Percentiles rank a stretch among this genome's conserved stretches.
These are phyloP conservation scores for Fusarium beomiforme DNA, from an alignment of 2,329 filamentous ascomycete genomes.

Conservation along the genomic window DNA sequence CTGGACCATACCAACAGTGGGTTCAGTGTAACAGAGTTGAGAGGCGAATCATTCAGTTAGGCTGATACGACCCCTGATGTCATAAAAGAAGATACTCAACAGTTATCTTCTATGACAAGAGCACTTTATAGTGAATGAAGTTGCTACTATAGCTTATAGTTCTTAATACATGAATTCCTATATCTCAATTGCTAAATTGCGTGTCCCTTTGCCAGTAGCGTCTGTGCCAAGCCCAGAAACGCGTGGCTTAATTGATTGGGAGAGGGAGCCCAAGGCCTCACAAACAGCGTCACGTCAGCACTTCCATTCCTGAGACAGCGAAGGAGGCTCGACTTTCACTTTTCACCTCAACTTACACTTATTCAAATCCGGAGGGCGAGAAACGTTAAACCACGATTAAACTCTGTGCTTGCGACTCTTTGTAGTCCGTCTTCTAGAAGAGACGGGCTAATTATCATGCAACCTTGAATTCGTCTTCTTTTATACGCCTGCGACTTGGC, in stretches of 20 bases:
- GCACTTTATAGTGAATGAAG: neutral
- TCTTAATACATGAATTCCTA: neutral
- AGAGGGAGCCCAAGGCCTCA: slow-evolving; percentile 24
- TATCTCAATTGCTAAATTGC: neutral
- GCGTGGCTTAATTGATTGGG: slow-evolving; percentile 35
- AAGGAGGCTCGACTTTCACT: neutral
- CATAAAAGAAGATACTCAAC: neutral
- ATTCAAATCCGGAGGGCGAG: slow-evolving; percentile 31
- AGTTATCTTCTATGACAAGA: too few relatives aligned
- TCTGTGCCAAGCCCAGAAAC: slow-evolving; percentile 34
- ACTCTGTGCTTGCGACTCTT: slow-evolving; percentile 4
- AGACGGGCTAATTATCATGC: slow-evolving; percentile 30
- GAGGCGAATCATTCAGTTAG: slow-evolving; percentile 3
- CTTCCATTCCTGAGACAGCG: slow-evolving; percentile 32
- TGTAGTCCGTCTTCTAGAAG: neutral
- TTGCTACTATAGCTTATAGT: neutral
- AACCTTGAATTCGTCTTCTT: slow-evolving; percentile 17
- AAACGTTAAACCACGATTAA: slow-evolving; percentile 5
- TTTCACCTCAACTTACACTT: slow-evolving; percentile 11
- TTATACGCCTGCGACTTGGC: slow-evolving; percentile 21
- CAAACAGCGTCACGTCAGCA: slow-evolving; percentile 38
- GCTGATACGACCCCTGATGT: slow-evolving; percentile 15
- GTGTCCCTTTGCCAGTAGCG: slow-evolving; percentile 14
- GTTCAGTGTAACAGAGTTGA: neutral
- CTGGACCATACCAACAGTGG: neutral